phyloP scores from a whole-genome alignment of 129 eudicot species.

The Ambrosia artemisiifolia region DNA sequence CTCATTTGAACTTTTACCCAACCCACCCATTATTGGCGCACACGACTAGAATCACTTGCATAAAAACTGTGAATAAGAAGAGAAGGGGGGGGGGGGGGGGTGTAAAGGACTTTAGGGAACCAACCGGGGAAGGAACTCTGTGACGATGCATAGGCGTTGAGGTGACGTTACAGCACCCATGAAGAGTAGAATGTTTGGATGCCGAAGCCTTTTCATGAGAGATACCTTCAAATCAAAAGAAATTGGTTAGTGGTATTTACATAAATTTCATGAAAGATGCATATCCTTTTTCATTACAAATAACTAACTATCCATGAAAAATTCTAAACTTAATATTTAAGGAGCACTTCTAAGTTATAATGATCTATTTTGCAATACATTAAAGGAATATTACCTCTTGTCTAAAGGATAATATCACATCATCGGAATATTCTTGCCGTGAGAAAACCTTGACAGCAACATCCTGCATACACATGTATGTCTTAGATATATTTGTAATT shows the following conservation, averaged over 20 bases:
- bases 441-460: slow-evolving; percentile 97
- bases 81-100: not conserved
- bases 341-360: not conserved
- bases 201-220: slow-evolving; percentile 94
- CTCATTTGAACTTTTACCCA: slow-evolving; percentile 2
- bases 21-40: not conserved
- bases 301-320: not conserved
- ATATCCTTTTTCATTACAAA: not conserved
- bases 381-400: slow-evolving; percentile 64
- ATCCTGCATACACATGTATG: slow-evolving; percentile 59
- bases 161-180: slow-evolving; percentile 99
- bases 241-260: not conserved
- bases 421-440: slow-evolving; percentile 90
- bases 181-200: slow-evolving; percentile 90
- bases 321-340: not conserved
- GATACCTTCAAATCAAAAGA: slow-evolving; percentile 55
- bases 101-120: slow-evolving; percentile 24
- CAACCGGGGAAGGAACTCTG: slow-evolving; percentile 98
- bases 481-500: not conserved
- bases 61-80: no score
- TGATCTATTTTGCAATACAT: not conserved
- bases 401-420: slow-evolving; percentile 70
- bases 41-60: not conserved
- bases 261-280: slow-evolving; percentile 6
- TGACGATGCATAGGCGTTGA: slow-evolving; percentile 89